These are phyloP conservation scores for Rhodotorula glutinis DNA, from an alignment of 1,284 basidiomycete genomes.

Conservation along the genomic window DNA sequence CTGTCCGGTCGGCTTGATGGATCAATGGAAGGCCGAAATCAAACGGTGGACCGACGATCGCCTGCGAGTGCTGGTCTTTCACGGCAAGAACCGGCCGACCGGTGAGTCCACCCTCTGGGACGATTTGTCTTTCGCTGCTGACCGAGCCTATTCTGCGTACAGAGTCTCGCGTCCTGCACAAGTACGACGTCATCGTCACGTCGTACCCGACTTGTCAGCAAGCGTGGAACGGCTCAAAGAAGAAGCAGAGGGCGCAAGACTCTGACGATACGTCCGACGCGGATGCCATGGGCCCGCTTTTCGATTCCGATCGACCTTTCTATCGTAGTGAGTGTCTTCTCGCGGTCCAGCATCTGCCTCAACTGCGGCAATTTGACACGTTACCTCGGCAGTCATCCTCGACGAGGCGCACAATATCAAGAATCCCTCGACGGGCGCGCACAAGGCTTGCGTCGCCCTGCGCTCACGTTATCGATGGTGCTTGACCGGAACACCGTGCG, in stretches of 20 bases:
- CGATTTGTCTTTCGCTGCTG: background rate
- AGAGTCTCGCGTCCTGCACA: slow-evolving; percentile 63
- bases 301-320: slow-evolving; percentile 54
- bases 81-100: slow-evolving; percentile 60
- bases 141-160: background rate
- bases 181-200: slow-evolving; percentile 63
- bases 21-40: slow-evolving; percentile 88
- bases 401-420: slow-evolving; percentile 99
- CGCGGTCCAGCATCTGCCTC: too few relatives aligned
- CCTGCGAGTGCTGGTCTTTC: slow-evolving; percentile 73
- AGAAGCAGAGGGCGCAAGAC: slow-evolving; percentile 10
- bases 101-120: background rate
- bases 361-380: too few relatives aligned
- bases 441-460: slow-evolving; percentile 72
- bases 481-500: slow-evolving; percentile 49
- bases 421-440: slow-evolving; percentile 72
- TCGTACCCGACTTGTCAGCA: slow-evolving; percentile 60
- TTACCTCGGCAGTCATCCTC: slow-evolving; percentile 10
- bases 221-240: slow-evolving; percentile 34
- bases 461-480: slow-evolving; percentile 65
- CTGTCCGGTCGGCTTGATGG: slow-evolving; percentile 63
- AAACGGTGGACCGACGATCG: slow-evolving; percentile 67
- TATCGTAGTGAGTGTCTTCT: slow-evolving; percentile 28
- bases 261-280: slow-evolving; percentile 45
- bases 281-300: slow-evolving; percentile 59